These are phyloP conservation scores for Saururus chinensis DNA, from an alignment of 164 flowering plant species.

Conservation along the genomic window DNA sequence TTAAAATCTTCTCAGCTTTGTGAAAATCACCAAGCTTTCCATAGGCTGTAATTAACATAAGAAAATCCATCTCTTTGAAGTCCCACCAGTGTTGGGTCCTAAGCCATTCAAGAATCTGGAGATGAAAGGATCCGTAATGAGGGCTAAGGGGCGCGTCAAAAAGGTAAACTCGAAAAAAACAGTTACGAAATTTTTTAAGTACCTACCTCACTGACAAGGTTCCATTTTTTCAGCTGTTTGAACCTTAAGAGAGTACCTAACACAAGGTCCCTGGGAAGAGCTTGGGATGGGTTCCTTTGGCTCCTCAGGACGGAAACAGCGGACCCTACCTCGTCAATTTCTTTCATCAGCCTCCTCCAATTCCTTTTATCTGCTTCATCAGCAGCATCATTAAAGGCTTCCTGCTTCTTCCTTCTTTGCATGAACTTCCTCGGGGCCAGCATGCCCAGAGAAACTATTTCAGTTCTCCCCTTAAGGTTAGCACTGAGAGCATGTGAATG, in stretches of 20 bases:
- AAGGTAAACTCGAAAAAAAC: background rate
- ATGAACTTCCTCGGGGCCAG: conserved; percentile 83
- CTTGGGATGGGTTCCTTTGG: conserved; percentile 28
- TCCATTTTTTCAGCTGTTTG: conserved; percentile 94
- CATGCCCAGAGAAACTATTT: conserved; percentile 65
- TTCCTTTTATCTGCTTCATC: conserved; percentile 78
- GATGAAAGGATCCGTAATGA: background rate
- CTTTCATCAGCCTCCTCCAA: conserved; percentile 85
- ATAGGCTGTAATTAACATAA: conserved; percentile 92
- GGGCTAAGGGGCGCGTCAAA: background rate
- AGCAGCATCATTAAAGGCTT: conserved; percentile 67
- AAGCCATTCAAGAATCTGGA: conserved; percentile 95
- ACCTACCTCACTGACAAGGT: conserved; percentile 96
- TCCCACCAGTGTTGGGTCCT: conserved; percentile 91
- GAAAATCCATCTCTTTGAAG: conserved; percentile 75
- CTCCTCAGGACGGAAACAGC: conserved; percentile 56
- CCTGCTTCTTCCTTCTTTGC: conserved; percentile 69
- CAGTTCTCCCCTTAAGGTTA: conserved; percentile 11
- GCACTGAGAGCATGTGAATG: too few species aligned
- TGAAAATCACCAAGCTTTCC: conserved; percentile 86
- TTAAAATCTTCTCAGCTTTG: conserved; percentile 56
- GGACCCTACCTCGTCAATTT: conserved; percentile 78
- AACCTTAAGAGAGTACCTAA: conserved; percentile 82
- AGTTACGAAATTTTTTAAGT: background rate
- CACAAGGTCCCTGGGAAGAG: conserved; percentile 65